A percentile compares a stretch with the other conserved stretches of the same genome.
Conservation (phyloP, 352 stramenopile genomes). For the Globisporangium rhizosaccharum region DNA sequence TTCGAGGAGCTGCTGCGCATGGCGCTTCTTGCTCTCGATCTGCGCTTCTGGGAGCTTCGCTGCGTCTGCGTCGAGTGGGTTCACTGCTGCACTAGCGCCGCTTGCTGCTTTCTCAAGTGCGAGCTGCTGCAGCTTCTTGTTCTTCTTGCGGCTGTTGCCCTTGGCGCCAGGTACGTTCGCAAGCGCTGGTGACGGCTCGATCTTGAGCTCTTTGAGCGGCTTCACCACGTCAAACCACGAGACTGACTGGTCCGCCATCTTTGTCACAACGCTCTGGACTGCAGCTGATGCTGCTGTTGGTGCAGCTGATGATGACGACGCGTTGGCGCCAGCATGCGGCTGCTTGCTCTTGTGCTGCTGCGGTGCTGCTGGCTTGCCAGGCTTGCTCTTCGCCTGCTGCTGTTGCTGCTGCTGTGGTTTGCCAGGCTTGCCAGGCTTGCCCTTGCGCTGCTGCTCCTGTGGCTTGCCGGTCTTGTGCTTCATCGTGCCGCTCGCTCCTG, state of each 20-base stretch:
- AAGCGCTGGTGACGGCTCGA: background rate
- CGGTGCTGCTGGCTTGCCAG: background rate
- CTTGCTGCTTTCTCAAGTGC: background rate
- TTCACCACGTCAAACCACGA: conserved; percentile 29
- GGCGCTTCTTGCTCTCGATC: conserved; percentile 34
- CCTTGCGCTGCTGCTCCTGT: background rate
- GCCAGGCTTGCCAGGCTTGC: background rate
- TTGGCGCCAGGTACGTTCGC: background rate
- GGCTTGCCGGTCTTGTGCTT: background rate
- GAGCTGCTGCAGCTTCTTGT: conserved; percentile 11
- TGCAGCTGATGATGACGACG: background rate
- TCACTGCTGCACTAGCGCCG: background rate
- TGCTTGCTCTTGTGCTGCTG: background rate
- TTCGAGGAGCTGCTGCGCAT: conserved; percentile 56
- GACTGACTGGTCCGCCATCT: conserved; percentile 26
- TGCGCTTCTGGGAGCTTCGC: conserved; percentile 20
- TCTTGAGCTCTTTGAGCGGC: conserved; percentile 11
- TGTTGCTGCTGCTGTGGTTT: background rate
- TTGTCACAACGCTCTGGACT: conserved; percentile 23
- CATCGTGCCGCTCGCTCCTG: background rate
- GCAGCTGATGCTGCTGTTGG: conserved; percentile 4
- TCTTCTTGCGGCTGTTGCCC: conserved; percentile 13
- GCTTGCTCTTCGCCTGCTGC: background rate
- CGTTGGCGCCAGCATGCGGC: background rate
- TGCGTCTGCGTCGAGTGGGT: conserved; percentile 7